phyloP scores from a whole-genome alignment of 2,329 filamentous ascomycete species.

The Rutstroemia sp. region DNA sequence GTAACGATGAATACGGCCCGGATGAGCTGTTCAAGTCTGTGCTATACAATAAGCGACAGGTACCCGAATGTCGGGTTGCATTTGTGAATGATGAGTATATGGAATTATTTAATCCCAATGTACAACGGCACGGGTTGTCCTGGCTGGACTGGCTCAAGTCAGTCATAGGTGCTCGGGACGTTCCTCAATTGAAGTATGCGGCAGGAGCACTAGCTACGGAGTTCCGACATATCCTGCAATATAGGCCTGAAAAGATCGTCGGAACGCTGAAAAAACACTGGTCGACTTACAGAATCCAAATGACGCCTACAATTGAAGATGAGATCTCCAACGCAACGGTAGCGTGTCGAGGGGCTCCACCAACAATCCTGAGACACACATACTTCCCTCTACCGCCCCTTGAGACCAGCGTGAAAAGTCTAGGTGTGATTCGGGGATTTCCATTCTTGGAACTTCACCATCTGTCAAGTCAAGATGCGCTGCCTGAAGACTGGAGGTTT shows the following conservation, averaged over 20 bases:
- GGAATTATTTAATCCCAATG: background rate
- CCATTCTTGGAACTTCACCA: slow-evolving; percentile 6
- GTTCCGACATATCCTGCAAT: slow-evolving; percentile 16
- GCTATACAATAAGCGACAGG: background rate
- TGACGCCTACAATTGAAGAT: background rate
- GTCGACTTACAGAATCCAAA: background rate
- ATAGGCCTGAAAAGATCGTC: slow-evolving; percentile 14
- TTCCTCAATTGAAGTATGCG: slow-evolving; percentile 11
- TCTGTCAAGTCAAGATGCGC: background rate
- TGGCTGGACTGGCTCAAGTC: slow-evolving; percentile 15
- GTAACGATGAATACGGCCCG: slow-evolving; percentile 13
- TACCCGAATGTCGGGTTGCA: slow-evolving; percentile 9
- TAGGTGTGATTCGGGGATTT: background rate
- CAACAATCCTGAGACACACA: background rate
- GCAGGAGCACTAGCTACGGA: slow-evolving; percentile 14
- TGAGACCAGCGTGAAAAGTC: background rate
- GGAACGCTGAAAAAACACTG: slow-evolving; percentile 9
- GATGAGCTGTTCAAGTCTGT: slow-evolving; percentile 13
- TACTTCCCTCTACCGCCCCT: background rate
- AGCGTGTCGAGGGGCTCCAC: background rate
- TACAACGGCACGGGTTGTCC: slow-evolving; percentile 6
- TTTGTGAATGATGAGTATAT: slow-evolving; percentile 14
- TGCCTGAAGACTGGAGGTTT: slow-evolving; percentile 14
- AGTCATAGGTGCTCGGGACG: slow-evolving; percentile 7
- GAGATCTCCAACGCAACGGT: background rate